Evolutionary conservation across 2,329 filamentous ascomycete species (phyloP).

Genomic region (Rhinocladiella similis): DNA sequence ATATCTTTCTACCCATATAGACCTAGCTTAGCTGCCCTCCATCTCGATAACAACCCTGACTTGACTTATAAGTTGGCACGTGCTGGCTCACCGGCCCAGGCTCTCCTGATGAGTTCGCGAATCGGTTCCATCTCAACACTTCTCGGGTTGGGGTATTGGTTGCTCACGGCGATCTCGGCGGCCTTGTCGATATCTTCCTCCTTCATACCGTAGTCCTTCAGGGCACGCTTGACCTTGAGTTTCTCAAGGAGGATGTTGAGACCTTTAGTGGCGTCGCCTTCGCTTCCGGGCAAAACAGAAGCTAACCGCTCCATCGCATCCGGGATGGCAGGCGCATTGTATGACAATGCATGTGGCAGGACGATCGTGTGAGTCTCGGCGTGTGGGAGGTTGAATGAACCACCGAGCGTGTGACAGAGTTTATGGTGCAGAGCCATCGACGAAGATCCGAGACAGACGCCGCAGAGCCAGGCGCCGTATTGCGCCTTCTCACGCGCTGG

Average conservation of each 20-base stretch:
- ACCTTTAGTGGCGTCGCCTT: constrained; percentile 59
- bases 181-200: constrained; percentile 62
- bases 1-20: no score
- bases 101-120: constrained; percentile 58
- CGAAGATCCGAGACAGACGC: constrained; percentile 59
- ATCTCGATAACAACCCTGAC: no score
- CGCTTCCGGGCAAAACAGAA: constrained; percentile 54
- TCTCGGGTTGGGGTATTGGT: constrained; percentile 62
- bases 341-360: constrained; percentile 63
- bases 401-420: constrained; percentile 65
- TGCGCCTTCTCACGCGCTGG: constrained; percentile 54
- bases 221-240: constrained; percentile 53
- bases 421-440: constrained; percentile 69
- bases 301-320: constrained; percentile 56
- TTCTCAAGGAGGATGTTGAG: constrained; percentile 58
- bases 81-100: constrained; percentile 58
- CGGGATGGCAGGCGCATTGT: constrained; percentile 59
- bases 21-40: no score
- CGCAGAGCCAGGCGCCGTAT: constrained; percentile 67
- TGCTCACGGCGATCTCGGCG: constrained; percentile 58
- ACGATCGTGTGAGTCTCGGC: constrained; percentile 66
- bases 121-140: constrained; percentile 53
- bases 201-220: constrained; percentile 60
- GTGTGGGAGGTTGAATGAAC: constrained; percentile 64
- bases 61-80: constrained; percentile 19